A percentile compares a stretch with the other conserved stretches of the same genome.
phyloP scores from a whole-genome alignment of 176 grass and related monocot species.

The Phragmites australis region DNA sequence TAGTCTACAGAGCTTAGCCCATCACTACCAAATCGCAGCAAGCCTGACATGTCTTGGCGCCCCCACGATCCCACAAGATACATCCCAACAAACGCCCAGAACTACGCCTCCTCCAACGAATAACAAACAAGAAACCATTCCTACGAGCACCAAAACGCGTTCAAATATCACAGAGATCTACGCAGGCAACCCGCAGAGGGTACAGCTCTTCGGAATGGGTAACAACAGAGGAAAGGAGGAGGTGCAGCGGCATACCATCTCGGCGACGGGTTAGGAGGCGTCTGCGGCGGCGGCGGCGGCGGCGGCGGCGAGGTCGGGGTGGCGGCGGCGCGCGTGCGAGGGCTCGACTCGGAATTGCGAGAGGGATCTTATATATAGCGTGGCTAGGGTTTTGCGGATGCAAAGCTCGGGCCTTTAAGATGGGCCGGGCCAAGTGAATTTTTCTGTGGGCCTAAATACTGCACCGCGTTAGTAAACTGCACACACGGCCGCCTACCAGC shows the following conservation, averaged over 20 bases:
- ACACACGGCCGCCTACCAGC: too few species aligned
- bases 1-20: background rate
- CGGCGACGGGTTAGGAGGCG: slow-evolving; percentile 5
- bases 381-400: slow-evolving; percentile 33
- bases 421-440: background rate
- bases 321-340: slow-evolving; percentile 6
- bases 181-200: background rate
- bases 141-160: background rate
- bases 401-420: background rate
- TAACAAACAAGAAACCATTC: background rate
- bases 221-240: background rate
- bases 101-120: background rate
- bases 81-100: background rate
- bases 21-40: background rate
- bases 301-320: background rate
- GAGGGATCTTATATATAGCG: slow-evolving; percentile 13
- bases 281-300: slow-evolving; percentile 26
- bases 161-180: background rate
- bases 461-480: too few species aligned
- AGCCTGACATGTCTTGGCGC: background rate
- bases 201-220: background rate
- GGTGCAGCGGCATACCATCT: slow-evolving; percentile 35
- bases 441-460: too few species aligned
- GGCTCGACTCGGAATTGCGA: background rate
- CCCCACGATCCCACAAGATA: background rate